Evolutionary conservation across 495 filamentous ascomycete species (phyloP).

Genomic region (Aspergillus olivimuriae): DNA sequence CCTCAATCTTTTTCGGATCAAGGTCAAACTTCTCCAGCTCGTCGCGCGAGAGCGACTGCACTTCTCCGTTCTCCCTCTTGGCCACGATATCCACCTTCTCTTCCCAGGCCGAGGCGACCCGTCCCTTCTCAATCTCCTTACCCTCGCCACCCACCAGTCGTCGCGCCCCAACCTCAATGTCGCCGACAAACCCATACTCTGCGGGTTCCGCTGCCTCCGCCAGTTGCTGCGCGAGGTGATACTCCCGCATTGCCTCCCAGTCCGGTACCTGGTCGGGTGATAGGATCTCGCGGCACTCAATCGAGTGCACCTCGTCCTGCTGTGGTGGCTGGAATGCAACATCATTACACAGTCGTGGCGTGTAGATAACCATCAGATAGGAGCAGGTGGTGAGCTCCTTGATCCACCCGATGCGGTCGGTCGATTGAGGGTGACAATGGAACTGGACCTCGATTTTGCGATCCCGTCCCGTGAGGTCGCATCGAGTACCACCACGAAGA

Average conservation of each 20-base stretch:
- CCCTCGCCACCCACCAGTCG: slow-evolving; percentile 51
- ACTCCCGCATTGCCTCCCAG: slow-evolving; percentile 51
- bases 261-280: slow-evolving; percentile 46
- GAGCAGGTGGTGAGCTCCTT: slow-evolving; percentile 92
- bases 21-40: slow-evolving; percentile 64
- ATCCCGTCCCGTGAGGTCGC: slow-evolving; percentile 82
- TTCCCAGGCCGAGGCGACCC: slow-evolving; percentile 32
- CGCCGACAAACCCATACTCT: slow-evolving; percentile 47
- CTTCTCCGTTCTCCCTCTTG: slow-evolving; percentile 50
- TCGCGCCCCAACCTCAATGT: slow-evolving; percentile 54
- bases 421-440: slow-evolving; percentile 78
- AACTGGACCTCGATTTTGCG: slow-evolving; percentile 87
- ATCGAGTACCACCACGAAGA: slow-evolving; percentile 77
- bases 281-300: slow-evolving; percentile 72
- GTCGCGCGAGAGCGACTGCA: slow-evolving; percentile 48
- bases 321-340: slow-evolving; percentile 86
- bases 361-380: slow-evolving; percentile 93
- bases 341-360: slow-evolving; percentile 86
- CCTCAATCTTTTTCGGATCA: slow-evolving; percentile 60
- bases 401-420: slow-evolving; percentile 86
- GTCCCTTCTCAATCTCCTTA: slow-evolving; percentile 48
- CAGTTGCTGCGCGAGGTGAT: slow-evolving; percentile 30
- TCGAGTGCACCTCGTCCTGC: slow-evolving; percentile 67
- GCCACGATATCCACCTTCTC: slow-evolving; percentile 46
- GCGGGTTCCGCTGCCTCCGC: slow-evolving; percentile 23